phyloP scores from a whole-genome alignment of 352 stramenopile species.

The Elongisporangium prolatum region DNA sequence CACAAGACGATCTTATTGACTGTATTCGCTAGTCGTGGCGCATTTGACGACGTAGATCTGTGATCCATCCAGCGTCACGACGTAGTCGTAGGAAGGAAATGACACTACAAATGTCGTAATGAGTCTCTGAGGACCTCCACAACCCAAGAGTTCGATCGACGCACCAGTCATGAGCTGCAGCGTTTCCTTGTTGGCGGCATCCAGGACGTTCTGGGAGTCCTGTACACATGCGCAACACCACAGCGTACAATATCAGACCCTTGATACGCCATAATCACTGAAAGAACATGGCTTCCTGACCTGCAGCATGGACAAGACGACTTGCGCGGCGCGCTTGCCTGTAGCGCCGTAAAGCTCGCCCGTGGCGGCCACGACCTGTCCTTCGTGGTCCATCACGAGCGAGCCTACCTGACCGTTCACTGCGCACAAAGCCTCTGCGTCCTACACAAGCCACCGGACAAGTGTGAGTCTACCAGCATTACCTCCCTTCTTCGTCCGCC shows the following conservation, averaged over 20 bases:
- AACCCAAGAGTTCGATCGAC: constrained; percentile 6
- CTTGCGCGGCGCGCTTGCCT: constrained; percentile 48
- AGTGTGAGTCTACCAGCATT: not conserved
- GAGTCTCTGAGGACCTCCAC: not conserved
- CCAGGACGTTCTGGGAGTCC: constrained; percentile 55
- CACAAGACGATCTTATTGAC: not conserved
- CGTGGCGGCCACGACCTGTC: constrained; percentile 56
- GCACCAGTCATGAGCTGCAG: constrained; percentile 62
- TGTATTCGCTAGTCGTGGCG: constrained; percentile 10
- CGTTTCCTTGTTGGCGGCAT: constrained; percentile 47
- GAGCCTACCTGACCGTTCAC: constrained; percentile 57
- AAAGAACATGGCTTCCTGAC: constrained; percentile 14
- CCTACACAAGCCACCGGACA: constrained; percentile 15
- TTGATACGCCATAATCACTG: too few relatives aligned
- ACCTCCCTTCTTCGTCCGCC: not conserved
- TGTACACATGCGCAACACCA: constrained; percentile 10
- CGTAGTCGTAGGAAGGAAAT: constrained; percentile 62
- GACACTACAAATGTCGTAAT: constrained; percentile 30
- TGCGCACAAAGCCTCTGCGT: constrained; percentile 38
- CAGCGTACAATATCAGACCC: too few relatives aligned
- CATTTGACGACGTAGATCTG: constrained; percentile 80
- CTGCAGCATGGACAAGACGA: constrained; percentile 64
- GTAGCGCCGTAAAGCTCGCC: constrained; percentile 47
- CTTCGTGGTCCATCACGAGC: constrained; percentile 52
- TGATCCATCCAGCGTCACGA: constrained; percentile 53